Base-by-base conservation (phyloP, 345 rosid genomes). In the Bruguiera parviflora region DNA sequence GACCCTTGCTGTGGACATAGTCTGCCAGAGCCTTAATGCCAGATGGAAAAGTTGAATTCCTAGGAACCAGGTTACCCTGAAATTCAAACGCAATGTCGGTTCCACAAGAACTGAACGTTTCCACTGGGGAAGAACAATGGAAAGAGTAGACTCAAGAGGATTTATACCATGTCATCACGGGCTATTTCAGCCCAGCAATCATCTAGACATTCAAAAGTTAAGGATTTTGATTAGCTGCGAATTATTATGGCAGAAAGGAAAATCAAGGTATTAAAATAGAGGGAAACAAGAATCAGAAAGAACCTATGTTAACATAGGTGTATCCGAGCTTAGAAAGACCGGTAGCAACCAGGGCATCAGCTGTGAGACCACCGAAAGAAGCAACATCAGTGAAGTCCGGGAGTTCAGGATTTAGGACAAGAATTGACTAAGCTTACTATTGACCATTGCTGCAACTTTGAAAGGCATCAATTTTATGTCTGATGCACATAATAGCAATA, bases 181-280 rank as follows among this genome's bases (percentile, higher is more conserved):
- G 80, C 33, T 72, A 85, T 70, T 81, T 91, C 96, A 61, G 93
- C 98, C 98, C 98, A 94, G 73, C 97, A 89, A 79, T 94, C 98
- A 83, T 94, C 98, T 91, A 69, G 58, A 69, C 63, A 75, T 62
- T 53, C 71, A 71, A 74, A 67, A 51, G 49, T 46, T 55, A 24
- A 43, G 24, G 27, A n/a, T 21, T 55, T 53, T 67, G 3, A 55
- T 67, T 66, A 66, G 68, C 29, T 24, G n/a, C 58, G 19, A 76
- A 67, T 55, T 43, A 43, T 15, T 43, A 13, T 15, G 49, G 49
- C 49, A 43, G 18, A 15, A 43, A 43, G 49, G 49, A 43, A 43
- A 43, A 15, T 43, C 4, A 43, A 13, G 49, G 19, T 11, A 13
- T 43, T 3, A 15, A 56, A 24, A 10, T 56, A 24, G 31, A 24